Conservation (phyloP, 73 alveolate genomes). For the Blepharisma japonicum region DNA sequence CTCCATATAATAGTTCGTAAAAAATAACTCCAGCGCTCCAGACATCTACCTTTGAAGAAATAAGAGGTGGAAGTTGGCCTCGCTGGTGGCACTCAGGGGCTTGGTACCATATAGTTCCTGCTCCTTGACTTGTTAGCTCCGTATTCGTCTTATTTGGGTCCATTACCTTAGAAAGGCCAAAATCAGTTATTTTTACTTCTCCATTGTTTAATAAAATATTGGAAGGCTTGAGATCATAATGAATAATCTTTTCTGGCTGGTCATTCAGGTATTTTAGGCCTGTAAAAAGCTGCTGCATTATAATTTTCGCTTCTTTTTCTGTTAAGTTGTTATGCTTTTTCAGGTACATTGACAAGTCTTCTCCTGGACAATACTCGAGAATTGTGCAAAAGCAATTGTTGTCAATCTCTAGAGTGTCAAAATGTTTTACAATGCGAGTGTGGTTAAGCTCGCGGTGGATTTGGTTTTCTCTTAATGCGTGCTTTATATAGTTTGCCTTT, state of each 20-base stretch:
- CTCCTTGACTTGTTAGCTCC: constrained; percentile 97
- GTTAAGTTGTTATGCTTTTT: constrained; percentile 72
- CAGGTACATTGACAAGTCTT: constrained; percentile 85
- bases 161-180: constrained; percentile 94
- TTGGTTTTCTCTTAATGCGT: constrained; percentile 95
- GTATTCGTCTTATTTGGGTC: constrained; percentile 81
- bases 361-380: constrained; percentile 95
- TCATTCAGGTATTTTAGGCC: constrained; percentile 94
- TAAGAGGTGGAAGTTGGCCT: constrained; percentile 71
- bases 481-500: constrained; percentile 93
- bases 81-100: constrained; percentile 98
- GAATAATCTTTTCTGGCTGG: constrained; percentile 77
- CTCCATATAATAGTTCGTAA: constrained; percentile 88
- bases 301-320: constrained; percentile 97
- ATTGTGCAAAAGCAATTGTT: constrained; percentile 93
- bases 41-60: constrained; percentile 91
- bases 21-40: constrained; percentile 98
- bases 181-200: constrained; percentile 97
- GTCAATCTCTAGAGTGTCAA: constrained; percentile 93
- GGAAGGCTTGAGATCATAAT: constrained; percentile 97
- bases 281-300: constrained; percentile 86
- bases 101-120: constrained; percentile 99
- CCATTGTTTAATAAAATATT: constrained; percentile 94
- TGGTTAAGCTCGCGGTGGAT: constrained; percentile 87
- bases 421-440: constrained; percentile 84